Conservation (phyloP, 345 rosid species). For the Dovyalis caffra region DNA sequence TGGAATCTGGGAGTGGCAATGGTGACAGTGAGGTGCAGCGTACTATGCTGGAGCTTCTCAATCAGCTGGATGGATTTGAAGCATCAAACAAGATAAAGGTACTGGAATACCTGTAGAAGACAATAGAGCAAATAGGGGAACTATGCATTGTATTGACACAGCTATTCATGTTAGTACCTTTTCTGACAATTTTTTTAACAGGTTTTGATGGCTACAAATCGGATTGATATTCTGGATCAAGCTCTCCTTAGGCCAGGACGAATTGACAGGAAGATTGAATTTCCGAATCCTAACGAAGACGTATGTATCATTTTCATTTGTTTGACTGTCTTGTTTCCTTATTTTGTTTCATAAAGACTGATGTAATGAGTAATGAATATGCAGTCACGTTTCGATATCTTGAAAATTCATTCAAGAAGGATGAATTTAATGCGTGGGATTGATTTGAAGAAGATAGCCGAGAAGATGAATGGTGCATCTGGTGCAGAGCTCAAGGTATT, state of each 20-base stretch:
- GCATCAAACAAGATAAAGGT: conserved; percentile 99
- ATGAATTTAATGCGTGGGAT: conserved; percentile 99
- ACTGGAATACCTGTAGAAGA: background rate
- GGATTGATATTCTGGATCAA: conserved; percentile 23
- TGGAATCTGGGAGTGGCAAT: conserved; percentile 99
- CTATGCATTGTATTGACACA: background rate
- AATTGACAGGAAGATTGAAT: conserved; percentile 23
- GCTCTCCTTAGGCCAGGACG: conserved; percentile 19
- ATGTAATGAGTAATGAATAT: conserved; percentile 13
- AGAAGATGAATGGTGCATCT: conserved; percentile 98
- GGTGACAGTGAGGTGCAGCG: conserved; percentile 98
- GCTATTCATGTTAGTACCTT: background rate
- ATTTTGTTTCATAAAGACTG: background rate
- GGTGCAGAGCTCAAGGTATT: conserved; percentile 98
- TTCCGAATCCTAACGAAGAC: conserved; percentile 83
- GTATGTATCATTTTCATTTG: conserved; percentile 28
- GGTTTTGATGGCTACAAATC: conserved; percentile 84
- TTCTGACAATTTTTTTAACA: conserved; percentile 22
- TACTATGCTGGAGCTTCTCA: conserved; percentile 99
- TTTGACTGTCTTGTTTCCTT: background rate
- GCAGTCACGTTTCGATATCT: conserved; percentile 92
- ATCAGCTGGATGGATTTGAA: conserved; percentile 97
- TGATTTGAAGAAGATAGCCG: conserved; percentile 96
- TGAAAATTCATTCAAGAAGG: conserved; percentile 93
- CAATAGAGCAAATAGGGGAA: background rate